These are phyloP conservation scores for Carex kokanica DNA, from an alignment of 176 grass and related monocot species.

Conservation along the genomic window DNA sequence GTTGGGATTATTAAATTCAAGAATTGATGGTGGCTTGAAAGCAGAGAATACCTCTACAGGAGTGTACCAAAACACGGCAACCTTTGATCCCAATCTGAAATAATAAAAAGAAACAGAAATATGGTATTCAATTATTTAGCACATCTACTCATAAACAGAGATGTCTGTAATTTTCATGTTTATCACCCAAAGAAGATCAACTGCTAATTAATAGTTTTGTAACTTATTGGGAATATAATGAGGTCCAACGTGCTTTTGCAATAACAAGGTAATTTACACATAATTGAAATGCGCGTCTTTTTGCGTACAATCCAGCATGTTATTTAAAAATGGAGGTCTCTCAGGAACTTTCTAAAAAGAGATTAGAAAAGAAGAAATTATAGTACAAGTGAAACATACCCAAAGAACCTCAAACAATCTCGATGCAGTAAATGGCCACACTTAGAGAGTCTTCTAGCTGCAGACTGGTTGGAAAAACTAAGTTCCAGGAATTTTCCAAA, in stretches of 20 bases:
- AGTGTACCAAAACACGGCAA: conserved; percentile 85
- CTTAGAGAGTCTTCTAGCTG: conserved; percentile 60
- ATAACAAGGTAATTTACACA: not conserved
- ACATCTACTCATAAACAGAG: not conserved
- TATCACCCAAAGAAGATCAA: not conserved
- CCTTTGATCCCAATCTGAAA: conserved; percentile 79
- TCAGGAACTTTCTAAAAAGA: not conserved
- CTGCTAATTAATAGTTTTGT: not conserved
- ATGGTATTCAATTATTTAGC: not conserved
- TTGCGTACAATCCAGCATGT: not conserved
- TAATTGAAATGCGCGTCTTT: not conserved
- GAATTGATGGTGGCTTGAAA: conserved; percentile 60
- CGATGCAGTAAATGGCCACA: conserved; percentile 84
- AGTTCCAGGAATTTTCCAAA: conserved; percentile 96
- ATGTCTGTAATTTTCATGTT: not conserved
- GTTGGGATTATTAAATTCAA: conserved; percentile 60
- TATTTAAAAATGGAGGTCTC: not conserved
- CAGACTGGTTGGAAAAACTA: conserved; percentile 88
- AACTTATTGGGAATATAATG: not conserved
- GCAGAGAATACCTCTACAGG: conserved; percentile 67
- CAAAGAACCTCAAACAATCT: conserved; percentile 87
- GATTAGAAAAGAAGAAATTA: not conserved
- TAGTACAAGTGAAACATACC: conserved; percentile 36
- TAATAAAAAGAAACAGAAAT: conserved; percentile 8
- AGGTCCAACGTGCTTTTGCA: not conserved